Evolutionary conservation across 202 grass and related monocot genomes (phyloP), one percentile per base, ranked within the genome.

Genomic region (Cymbopogon flexuosus): DNA sequence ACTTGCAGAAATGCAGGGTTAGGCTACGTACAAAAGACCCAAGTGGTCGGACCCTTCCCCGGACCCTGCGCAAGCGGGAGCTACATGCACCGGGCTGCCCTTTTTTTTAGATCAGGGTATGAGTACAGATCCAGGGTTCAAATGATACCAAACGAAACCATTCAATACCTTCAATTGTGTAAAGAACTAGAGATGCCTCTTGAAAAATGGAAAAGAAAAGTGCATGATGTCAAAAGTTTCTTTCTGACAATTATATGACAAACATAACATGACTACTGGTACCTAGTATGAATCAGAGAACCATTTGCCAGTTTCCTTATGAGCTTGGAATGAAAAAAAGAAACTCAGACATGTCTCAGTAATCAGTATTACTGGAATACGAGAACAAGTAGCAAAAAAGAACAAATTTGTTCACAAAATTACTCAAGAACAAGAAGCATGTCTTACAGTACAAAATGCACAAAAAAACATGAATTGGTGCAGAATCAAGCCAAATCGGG

Each of bases 241-340:
- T 59, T 24, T 47, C 56, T 59, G 21, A 59, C 0, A 0, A 56
- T 21, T 12, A 24, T 59, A 59, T 24, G 24, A 60, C 22, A 60
- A 79, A 56, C 19, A 75, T 40, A 62, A 64, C 10, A 45, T 23
- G 14, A 86, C 2, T 74, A 11, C 8, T 10, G 30, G 35, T 33
- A 42, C 10, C 31, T 79, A 80, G 49, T 18, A 73, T 39, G 43
- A 73, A 52, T 60, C 12, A 63, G 67, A 49, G 6, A 77, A 49
- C 11, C 27, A 71, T 63, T 18, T 63, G n/a, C 0, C 0, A 2
- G 29, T 11, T 72, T 41, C 15, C 11, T 14, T 43, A 41, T 62
- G 29, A 72, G 56, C 27, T 43, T 61, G n/a, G 42, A 78, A 54
- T 65, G 7, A 10, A 52, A 42, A 57, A 37, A 37, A 62, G 24